Conservation (phyloP, 345 rosid species). For the rapeseed (Brassica napus) region Da-Ae NC_063450.1:35552001-35552500, state of each 20-base stretch:
- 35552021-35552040: slow-evolving; percentile 25
- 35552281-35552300: slow-evolving; percentile 21
- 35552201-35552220: not conserved
- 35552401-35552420: not conserved
- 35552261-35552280: slow-evolving; percentile 41
- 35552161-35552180: not conserved
- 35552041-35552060: slow-evolving; percentile 15
- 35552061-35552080: not conserved
- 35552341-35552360: not conserved
- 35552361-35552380: slow-evolving; percentile 24
- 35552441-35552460: not conserved
- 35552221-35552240: not conserved
- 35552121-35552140: not conserved
- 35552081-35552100: not conserved
- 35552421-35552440: not conserved
- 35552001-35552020: slow-evolving; percentile 8
- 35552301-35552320: slow-evolving; percentile 1
- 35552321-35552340: not conserved
- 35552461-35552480: not conserved
- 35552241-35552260: slow-evolving; percentile 15
- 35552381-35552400: slow-evolving; percentile 14
- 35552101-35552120: not conserved
- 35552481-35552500: not conserved
- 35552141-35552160: not conserved
- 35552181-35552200: slow-evolving; percentile 6